phyloP scores from a whole-genome alignment of 1,284 basidiomycete genomes.

The Ceratobasidium sp. region DNA sequence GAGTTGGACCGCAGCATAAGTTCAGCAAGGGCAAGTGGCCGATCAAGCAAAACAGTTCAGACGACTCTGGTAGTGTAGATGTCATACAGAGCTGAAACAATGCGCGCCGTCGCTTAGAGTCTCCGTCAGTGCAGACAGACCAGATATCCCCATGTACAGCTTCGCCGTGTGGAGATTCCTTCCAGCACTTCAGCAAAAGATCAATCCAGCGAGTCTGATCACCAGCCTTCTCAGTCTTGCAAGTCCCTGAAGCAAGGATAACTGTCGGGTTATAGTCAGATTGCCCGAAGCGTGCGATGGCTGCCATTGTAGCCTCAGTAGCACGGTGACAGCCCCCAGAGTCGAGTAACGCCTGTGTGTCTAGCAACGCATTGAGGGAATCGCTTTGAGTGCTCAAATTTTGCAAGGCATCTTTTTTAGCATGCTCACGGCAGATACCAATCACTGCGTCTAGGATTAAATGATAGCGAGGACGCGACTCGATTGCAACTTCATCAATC shows the following conservation, averaged over 20 bases:
- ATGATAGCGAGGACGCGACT: background rate
- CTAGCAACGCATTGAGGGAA: background rate
- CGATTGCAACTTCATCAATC: slow-evolving; percentile 9
- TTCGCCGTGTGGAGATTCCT: slow-evolving; percentile 1
- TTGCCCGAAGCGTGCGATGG: background rate
- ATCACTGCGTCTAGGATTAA: background rate
- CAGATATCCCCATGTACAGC: background rate
- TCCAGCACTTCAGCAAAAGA: background rate
- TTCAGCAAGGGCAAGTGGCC: slow-evolving; percentile 4
- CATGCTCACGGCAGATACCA: slow-evolving; percentile 12
- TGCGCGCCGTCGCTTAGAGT: background rate
- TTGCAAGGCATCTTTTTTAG: background rate
- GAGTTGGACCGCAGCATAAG: background rate
- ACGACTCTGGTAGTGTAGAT: background rate
- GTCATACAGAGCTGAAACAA: slow-evolving; percentile 21
- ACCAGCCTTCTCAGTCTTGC: slow-evolving; percentile 10
- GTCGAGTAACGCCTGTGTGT: background rate
- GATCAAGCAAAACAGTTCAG: background rate
- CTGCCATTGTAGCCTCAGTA: background rate
- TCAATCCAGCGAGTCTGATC: background rate
- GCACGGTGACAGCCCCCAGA: slow-evolving; percentile 2
- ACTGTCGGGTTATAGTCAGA: background rate
- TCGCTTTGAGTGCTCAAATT: background rate
- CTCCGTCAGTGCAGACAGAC: slow-evolving; percentile 26
- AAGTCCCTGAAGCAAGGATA: slow-evolving; percentile 15